phyloP scores from a whole-genome alignment of 306 rosid genomes.

The Alnus glutinosa region DNA sequence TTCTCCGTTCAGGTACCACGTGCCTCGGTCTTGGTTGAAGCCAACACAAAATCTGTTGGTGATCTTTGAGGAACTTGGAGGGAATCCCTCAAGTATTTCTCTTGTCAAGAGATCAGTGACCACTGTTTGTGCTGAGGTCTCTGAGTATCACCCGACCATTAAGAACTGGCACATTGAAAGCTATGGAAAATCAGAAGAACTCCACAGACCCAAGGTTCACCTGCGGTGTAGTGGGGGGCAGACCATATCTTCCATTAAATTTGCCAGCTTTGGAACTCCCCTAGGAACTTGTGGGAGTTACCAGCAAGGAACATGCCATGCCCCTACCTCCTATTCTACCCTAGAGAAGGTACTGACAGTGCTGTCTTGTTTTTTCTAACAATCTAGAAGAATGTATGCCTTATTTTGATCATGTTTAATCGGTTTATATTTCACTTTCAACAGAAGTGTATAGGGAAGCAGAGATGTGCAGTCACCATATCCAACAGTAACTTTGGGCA shows the following conservation, averaged over 20 bases:
- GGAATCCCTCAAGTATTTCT: conserved; percentile 78
- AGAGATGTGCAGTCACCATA: conserved; percentile 78
- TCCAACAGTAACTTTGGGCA: conserved; percentile 80
- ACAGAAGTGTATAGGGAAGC: conserved; percentile 88
- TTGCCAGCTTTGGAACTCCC: conserved; percentile 99
- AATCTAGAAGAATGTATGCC: neutral
- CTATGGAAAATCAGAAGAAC: conserved; percentile 72
- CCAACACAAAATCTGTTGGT: conserved; percentile 78
- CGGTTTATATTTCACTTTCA: conserved; percentile 18
- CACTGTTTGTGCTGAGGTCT: conserved; percentile 81
- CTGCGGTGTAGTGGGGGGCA: conserved; percentile 79
- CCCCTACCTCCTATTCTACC: conserved; percentile 63
- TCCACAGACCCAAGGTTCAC: conserved; percentile 87
- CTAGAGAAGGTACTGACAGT: conserved; percentile 64
- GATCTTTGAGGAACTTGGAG: conserved; percentile 95
- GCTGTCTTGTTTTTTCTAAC: conserved; percentile 13
- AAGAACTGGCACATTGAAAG: conserved; percentile 96
- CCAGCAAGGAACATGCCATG: conserved; percentile 89
- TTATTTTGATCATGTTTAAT: conserved; percentile 15
- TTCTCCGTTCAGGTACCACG: conserved; percentile 80
- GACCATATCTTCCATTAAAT: conserved; percentile 79
- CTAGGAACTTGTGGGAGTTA: conserved; percentile 89
- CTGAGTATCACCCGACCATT: conserved; percentile 86
- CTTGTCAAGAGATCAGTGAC: conserved; percentile 81
- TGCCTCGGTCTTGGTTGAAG: conserved; percentile 94